These are phyloP conservation scores for Mycena kentingensis DNA, from an alignment of 768 basidiomycete genomes.

Conservation along the genomic window DNA sequence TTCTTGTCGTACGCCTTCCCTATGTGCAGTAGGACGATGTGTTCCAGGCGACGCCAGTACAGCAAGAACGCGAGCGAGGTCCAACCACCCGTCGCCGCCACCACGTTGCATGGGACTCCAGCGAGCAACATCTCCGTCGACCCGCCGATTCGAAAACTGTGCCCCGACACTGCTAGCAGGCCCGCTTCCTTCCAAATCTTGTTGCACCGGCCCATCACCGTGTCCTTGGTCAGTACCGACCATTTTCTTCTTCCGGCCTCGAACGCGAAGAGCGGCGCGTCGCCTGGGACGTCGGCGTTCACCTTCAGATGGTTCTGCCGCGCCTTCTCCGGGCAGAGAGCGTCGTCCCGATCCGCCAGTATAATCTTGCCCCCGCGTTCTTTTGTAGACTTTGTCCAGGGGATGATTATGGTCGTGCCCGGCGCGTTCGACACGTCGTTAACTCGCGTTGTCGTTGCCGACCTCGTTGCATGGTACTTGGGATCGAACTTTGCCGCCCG, in stretches of 20 bases:
- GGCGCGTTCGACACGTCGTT: not conserved
- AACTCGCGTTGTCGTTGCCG: not conserved
- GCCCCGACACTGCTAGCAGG: not conserved
- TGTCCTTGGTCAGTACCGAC: not conserved
- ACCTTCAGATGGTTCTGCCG: not conserved
- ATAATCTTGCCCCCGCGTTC: not conserved
- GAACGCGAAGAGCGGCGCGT: not conserved
- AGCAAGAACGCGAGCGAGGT: slow-evolving; percentile 32
- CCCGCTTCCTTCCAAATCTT: not conserved
- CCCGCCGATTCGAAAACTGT: slow-evolving; percentile 11
- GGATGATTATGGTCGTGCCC: not conserved
- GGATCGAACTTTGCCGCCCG: not conserved
- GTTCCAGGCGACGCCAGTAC: not conserved
- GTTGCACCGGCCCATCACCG: not conserved
- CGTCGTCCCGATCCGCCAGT: not conserved
- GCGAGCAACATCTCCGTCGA: not conserved
- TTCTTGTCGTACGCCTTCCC: not conserved
- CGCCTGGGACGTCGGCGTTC: not conserved
- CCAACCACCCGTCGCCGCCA: slow-evolving; percentile 36
- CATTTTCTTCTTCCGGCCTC: not conserved
- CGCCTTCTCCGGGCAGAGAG: not conserved
- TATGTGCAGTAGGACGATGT: not conserved
- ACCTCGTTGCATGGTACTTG: not conserved
- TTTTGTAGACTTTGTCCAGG: not conserved
- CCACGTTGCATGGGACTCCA: not conserved